These are phyloP conservation scores for Trichophyton schoenleinii DNA, from an alignment of 2,329 filamentous ascomycete species.

Conservation along the genomic window DNA sequence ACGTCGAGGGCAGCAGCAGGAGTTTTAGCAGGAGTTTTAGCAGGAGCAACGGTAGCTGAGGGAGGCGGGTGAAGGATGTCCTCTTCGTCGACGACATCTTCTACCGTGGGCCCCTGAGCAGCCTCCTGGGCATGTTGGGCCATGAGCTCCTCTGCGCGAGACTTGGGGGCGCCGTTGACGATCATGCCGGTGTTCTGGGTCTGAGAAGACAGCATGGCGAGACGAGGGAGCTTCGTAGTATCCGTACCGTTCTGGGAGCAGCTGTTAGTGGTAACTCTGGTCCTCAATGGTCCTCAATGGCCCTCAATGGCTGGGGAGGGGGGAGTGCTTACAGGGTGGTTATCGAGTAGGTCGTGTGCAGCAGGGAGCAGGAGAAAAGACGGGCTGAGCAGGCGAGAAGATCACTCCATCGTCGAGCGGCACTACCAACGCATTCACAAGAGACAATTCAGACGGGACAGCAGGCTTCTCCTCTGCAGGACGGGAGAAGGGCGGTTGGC, in stretches of 20 bases:
- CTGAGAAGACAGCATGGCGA: slow-evolving; percentile 8
- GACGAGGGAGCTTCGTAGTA: too few species aligned
- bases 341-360: not conserved
- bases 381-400: not conserved
- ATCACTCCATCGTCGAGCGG: not conserved
- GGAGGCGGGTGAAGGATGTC: slow-evolving; percentile 47
- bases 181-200: slow-evolving; percentile 8
- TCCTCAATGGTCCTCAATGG: too few species aligned
- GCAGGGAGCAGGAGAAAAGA: not conserved
- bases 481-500: not conserved
- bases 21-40: slow-evolving; percentile 7
- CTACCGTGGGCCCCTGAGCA: slow-evolving; percentile 55
- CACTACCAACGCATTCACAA: too few species aligned
- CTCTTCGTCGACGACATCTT: slow-evolving; percentile 73
- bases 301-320: not conserved
- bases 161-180: slow-evolving; percentile 20
- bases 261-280: too few species aligned
- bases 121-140: slow-evolving; percentile 42
- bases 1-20: slow-evolving; percentile 53
- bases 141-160: slow-evolving; percentile 42
- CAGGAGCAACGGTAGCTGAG: slow-evolving; percentile 23
- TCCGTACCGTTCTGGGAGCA: too few species aligned
- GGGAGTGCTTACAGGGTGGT: not conserved
- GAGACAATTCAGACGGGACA: too few species aligned
- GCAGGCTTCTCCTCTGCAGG: too few species aligned